Base-by-base conservation (phyloP, 2,329 filamentous ascomycete genomes). In the Gnomoniopsis smithogilvyi region DNA sequence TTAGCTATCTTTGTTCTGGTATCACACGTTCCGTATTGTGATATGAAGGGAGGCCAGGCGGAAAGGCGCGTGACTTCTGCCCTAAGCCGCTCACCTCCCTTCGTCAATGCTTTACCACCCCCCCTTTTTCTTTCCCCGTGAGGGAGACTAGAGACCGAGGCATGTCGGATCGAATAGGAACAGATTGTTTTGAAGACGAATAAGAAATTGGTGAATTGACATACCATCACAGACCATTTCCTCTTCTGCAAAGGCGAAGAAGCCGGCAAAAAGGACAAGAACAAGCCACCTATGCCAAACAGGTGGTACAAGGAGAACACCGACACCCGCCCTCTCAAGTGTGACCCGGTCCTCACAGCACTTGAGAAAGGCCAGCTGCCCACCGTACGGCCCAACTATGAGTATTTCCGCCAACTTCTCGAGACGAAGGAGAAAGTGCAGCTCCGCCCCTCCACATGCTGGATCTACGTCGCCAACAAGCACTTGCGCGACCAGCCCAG, bases 281-380 rank as follows among this genome's bases (percentile, higher is more conserved):
- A 68, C 26, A 72, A 70, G 36, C 69, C 70, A 17, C 71, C 34
- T 15, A 56, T 47, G 22, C 60, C 60, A 17, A 58, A 55, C 30
- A 51, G 60, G 38, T 62, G 57, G 57, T 62, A 62, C 56, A 61
- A 63, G 45, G 59, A 63, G 41, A 70, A 73, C 21, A 65, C 67
- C 56, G 80, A 78, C 67, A 77, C 71, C n/a, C 74, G 74, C 58
- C 86, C 83, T 8, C 85, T 88, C 76, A 87, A 87, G 72, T 81
- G 83, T 59, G 85, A 88, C 69, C 78, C 83, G 3, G 83, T 87
- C n/a, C 74, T 88, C 61, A 80, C 79, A 58, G 85, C 85, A 10
- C 76, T 88, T 36, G 80, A 84, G 10, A 79, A 86, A 65, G 78
- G 78, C 22, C 76, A 80, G 30, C 75, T 86, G 43, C 83, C 83